Base-by-base conservation (phyloP, 2,329 filamentous ascomycete genomes). In the Pseudodiploospora longispora region DNA sequence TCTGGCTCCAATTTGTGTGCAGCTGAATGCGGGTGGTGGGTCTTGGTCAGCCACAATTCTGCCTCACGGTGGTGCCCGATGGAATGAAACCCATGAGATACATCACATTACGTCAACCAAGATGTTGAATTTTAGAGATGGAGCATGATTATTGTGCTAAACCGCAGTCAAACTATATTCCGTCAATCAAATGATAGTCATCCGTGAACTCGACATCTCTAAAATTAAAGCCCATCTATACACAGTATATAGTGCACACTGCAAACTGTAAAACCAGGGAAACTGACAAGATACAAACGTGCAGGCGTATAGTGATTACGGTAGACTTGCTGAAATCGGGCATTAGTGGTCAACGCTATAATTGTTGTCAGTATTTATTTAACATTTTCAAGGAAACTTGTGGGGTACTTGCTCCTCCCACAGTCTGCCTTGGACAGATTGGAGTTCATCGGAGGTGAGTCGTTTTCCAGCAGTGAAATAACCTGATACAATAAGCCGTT, bases 381-480 rank as follows among this genome's bases (percentile, higher is more conserved):
- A 9, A 10, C 37, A 35, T 10, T 10, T 10, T 10, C 9, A 32
- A 34, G 12, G 32, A 8, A 34, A 10, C 27, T 40, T 59, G 30
- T 37, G 19, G 48, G 30, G 19, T 27, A 57, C 66, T 56, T 68
- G 82, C 78, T 83, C 89, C 68, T 95, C 89, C 90, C 91, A 96
- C 54, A 87, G 85, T 53, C 91, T 79, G 50, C 91, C 91, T 63
- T 93, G 83, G 29, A 97, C 89, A 43, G 86, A 82, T 53, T 83
- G 74, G 50, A 97, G 74, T 64, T 96, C 90, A 45, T 91, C 85
- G 60, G 84, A 80, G 2, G 86, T 93, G 79, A 94, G 88, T 55
- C 87, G 78, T 66, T 93, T 89, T 41, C 90, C 91, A 9, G 84
- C 88, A 6, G 91, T 96, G 63, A 96, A 84, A 59, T 84, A 83